These are phyloP conservation scores for Fusarium ambrosium DNA, from an alignment of 2,329 filamentous ascomycete genomes.

Conservation along the genomic window DNA sequence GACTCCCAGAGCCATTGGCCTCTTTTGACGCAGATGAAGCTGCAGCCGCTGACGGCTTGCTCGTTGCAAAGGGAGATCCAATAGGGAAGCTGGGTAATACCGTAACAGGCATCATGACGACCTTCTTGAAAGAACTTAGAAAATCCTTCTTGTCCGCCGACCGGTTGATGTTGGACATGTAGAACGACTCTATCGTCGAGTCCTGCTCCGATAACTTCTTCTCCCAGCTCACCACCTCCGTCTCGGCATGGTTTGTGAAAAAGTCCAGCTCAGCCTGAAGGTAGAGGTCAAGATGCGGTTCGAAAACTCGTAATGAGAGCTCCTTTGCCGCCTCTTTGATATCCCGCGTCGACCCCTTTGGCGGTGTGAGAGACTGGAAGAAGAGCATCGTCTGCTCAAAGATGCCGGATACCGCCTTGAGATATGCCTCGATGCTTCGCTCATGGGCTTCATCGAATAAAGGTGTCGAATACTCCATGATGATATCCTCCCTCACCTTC, in stretches of 20 bases:
- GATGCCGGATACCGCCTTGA: conserved; percentile 87
- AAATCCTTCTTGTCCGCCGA: conserved; percentile 98
- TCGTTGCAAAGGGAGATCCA: conserved; percentile 68
- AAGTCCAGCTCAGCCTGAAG: conserved; percentile 90
- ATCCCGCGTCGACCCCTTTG: conserved; percentile 71
- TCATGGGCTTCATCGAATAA: conserved; percentile 91
- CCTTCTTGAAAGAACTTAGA: conserved; percentile 95
- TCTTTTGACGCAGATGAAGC: conserved; percentile 31
- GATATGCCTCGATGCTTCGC: conserved; percentile 79
- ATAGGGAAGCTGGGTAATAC: conserved; percentile 80
- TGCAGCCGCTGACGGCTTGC: conserved; percentile 50
- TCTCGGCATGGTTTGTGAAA: conserved; percentile 82
- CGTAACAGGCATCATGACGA: conserved; percentile 98
- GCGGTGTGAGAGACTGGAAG: conserved; percentile 76
- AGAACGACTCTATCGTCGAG: conserved; percentile 90
- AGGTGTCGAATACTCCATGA: conserved; percentile 87
- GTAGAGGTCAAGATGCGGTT: conserved; percentile 94
- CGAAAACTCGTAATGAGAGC: conserved; percentile 81
- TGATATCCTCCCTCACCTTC: conserved; percentile 84
- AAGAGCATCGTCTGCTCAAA: conserved; percentile 90
- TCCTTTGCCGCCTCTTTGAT: conserved; percentile 75
- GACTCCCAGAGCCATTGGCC: conserved; percentile 45
- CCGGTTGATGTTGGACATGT: conserved; percentile 94
- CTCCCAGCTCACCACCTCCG: conserved; percentile 88
- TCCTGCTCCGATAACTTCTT: conserved; percentile 92